Conservation (phyloP, 352 stramenopile species). For the Globisporangium yorkense region DNA sequence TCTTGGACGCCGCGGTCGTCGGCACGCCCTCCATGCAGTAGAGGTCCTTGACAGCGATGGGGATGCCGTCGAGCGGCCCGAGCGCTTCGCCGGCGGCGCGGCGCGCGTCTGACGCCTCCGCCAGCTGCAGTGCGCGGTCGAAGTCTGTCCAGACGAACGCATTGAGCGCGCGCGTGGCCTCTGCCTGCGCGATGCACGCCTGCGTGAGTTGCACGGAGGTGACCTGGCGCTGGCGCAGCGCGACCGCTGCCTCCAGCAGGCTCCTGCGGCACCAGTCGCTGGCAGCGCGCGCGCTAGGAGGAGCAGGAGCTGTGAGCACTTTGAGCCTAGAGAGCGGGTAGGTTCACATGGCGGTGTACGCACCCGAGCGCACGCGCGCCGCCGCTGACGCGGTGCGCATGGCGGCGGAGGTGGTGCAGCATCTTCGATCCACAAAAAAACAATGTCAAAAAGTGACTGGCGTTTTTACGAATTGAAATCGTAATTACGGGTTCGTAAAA, state of each 20-base stretch:
- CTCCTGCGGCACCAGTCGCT: constrained; percentile 65
- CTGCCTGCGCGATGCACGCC: constrained; percentile 69
- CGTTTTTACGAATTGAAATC: neutral
- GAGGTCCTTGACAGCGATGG: constrained; percentile 96
- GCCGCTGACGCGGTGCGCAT: neutral
- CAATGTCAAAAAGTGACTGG: too few species aligned
- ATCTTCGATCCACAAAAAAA: neutral
- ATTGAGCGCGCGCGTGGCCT: constrained; percentile 62
- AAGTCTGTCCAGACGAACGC: constrained; percentile 80
- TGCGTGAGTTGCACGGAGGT: constrained; percentile 60
- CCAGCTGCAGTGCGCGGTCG: constrained; percentile 56
- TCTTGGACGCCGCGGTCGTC: constrained; percentile 87
- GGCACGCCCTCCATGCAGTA: constrained; percentile 89
- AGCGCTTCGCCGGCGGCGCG: constrained; percentile 30
- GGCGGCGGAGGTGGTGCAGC: constrained; percentile 1
- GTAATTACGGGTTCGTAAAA: constrained; percentile 17
- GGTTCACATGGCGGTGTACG: neutral
- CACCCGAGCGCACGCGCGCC: neutral
- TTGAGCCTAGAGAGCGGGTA: too few species aligned
- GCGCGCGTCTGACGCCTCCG: constrained; percentile 74
- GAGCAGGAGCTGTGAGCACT: neutral
- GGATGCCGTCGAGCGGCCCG: constrained; percentile 91
- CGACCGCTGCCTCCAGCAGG: constrained; percentile 43
- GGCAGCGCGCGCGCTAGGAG: constrained; percentile 9
- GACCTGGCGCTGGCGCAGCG: constrained; percentile 38